Base-by-base conservation (phyloP, 768 basidiomycete species). In the Neoboletus subvelutipes region DNA sequence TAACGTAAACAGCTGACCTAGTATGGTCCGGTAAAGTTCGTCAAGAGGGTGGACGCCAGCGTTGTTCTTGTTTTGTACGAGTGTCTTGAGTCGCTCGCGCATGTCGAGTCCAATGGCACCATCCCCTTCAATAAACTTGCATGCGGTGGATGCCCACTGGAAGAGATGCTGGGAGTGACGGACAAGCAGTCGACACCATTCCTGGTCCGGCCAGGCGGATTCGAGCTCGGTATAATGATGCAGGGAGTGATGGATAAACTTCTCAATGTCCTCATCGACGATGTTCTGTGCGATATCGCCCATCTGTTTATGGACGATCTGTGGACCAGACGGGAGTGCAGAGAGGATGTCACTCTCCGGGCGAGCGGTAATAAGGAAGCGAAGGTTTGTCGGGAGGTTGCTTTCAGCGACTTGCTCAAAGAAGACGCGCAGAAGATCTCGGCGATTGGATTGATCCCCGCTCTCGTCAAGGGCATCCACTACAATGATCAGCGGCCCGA, bases 391-490 rank as follows among this genome's bases (percentile, higher is more conserved):
- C 5, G 72, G 70, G 5, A 71, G 47, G 6, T 50, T 46, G 4
- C 59, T 34, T 4, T 54, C 58, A 7, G 56, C 12, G 12, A 64
- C 28, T 22, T 61, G 58, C 18, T 54, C 46, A 11, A 39, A 50
- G 39, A 73, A 24, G 28, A 61, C 48, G 6, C 31, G 29, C 10
- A 77, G 62, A 40, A 76, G 59, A 1, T 50, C 45, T 17, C 56
- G 50, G 20, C 68, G 67, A 53, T 26, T 29, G 9, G 50, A 17
- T 7, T 18, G 48, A 28, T 68, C 60, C 8, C 64, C 64, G 43
- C 70, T 68, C 50, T 67, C 64, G 34, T 74, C 70, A n/a, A 75
- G 59, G 11, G 64, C 74, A 42, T 77, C 75, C 18, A 77, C 66
- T 20, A 77, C 64, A 8, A 76, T 52, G 12, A 76, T 41, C 3